These are phyloP conservation scores for Ceratobasidium sp. DNA, from an alignment of 1,284 basidiomycete species.

Conservation along the genomic window DNA sequence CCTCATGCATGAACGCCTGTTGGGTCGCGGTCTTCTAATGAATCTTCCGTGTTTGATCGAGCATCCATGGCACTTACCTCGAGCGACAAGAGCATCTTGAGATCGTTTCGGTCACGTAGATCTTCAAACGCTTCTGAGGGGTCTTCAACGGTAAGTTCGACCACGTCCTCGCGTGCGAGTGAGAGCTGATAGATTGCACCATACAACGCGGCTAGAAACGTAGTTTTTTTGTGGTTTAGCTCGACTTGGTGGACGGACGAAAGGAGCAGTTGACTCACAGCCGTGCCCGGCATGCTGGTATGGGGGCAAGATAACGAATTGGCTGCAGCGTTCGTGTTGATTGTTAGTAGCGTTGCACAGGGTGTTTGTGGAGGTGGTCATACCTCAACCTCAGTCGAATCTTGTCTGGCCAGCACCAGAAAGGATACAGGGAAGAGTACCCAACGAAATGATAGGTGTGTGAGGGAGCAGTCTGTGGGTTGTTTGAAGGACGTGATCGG, in stretches of 20 bases:
- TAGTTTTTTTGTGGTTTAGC: not conserved
- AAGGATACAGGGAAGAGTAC: slow-evolving; percentile 91
- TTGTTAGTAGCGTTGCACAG: slow-evolving; percentile 5
- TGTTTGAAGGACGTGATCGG: slow-evolving; percentile 57
- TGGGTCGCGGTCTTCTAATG: slow-evolving; percentile 55
- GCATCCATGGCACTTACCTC: slow-evolving; percentile 59
- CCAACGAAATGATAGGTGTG: slow-evolving; percentile 89
- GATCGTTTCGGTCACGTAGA: slow-evolving; percentile 90
- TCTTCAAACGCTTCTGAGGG: slow-evolving; percentile 97
- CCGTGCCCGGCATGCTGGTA: slow-evolving; percentile 93
- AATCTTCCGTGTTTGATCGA: slow-evolving; percentile 66
- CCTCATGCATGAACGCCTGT: slow-evolving; percentile 47
- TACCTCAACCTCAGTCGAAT: slow-evolving; percentile 86
- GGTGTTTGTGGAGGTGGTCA: slow-evolving; percentile 47
- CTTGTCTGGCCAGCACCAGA: slow-evolving; percentile 92
- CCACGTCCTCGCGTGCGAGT: slow-evolving; percentile 71
- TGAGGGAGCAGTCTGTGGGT: slow-evolving; percentile 51
- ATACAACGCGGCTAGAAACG: slow-evolving; percentile 82
- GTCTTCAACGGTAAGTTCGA: slow-evolving; percentile 96
- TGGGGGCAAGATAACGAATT: slow-evolving; percentile 93
- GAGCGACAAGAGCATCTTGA: slow-evolving; percentile 78
- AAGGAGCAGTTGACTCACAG: slow-evolving; percentile 63
- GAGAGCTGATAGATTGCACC: slow-evolving; percentile 85
- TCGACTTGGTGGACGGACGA: not conserved
- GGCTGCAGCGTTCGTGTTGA: slow-evolving; percentile 59